Evolutionary conservation across 2,329 filamentous ascomycete species (phyloP).

Genomic region (Penicillium olsonii): DNA sequence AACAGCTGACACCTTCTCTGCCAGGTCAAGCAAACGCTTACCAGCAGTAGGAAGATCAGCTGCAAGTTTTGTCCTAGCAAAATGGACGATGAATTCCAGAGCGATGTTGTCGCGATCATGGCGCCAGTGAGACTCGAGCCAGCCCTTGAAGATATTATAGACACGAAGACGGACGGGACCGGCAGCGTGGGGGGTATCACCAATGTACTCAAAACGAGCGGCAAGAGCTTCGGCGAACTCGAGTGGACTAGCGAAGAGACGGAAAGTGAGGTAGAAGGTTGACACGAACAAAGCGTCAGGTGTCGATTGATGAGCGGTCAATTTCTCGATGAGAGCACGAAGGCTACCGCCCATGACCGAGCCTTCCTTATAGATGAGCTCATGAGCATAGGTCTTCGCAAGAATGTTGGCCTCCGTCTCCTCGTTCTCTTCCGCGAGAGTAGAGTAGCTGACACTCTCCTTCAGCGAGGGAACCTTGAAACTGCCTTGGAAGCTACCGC

Average conservation of each 20-base stretch:
- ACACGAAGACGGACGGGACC: constrained; percentile 83
- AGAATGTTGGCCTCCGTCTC: constrained; percentile 82
- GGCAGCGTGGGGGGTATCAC: constrained; percentile 72
- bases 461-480: constrained; percentile 65
- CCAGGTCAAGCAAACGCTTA: constrained; percentile 76
- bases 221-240: constrained; percentile 81
- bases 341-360: constrained; percentile 92
- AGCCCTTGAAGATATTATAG: constrained; percentile 96
- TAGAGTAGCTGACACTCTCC: constrained; percentile 65
- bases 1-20: constrained; percentile 72
- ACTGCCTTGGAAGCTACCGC: constrained; percentile 53
- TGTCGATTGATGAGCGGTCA: constrained; percentile 89
- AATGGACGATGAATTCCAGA: constrained; percentile 72
- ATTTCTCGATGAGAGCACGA: constrained; percentile 85
- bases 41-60: constrained; percentile 73
- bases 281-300: constrained; percentile 90
- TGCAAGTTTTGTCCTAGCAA: constrained; percentile 73
- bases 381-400: constrained; percentile 88
- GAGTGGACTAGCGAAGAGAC: constrained; percentile 80
- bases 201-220: constrained; percentile 89
- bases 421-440: constrained; percentile 71
- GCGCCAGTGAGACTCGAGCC: constrained; percentile 95
- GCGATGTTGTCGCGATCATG: constrained; percentile 77
- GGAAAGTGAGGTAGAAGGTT: constrained; percentile 94
- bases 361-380: constrained; percentile 92